Conservation (phyloP, 495 filamentous ascomycete species). For the Evernia prunastri region DNA sequence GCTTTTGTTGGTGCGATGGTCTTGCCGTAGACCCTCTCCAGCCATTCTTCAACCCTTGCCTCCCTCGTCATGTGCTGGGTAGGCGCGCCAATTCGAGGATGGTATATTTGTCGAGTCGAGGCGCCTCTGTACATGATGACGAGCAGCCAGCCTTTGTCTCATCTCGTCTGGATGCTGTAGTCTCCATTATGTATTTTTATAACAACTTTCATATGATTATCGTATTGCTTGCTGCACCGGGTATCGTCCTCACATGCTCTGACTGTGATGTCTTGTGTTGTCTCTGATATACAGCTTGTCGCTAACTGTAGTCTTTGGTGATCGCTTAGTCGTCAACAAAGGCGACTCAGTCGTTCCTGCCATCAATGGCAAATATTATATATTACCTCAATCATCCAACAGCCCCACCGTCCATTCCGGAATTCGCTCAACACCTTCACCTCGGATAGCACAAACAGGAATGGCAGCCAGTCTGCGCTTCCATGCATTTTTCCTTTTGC, state of each 20-base stretch:
- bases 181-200: not conserved
- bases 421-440: conserved; percentile 73
- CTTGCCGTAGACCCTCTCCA: not conserved
- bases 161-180: not conserved
- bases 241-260: not conserved
- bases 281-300: not conserved
- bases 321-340: not conserved
- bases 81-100: not conserved
- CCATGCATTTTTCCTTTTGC: conserved; percentile 61
- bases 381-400: conserved; percentile 42
- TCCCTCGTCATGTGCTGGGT: not conserved
- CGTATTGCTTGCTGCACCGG: not conserved
- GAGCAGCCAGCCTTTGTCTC: not conserved
- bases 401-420: conserved; percentile 70
- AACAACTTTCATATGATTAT: not conserved
- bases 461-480: conserved; percentile 58
- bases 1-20: not conserved
- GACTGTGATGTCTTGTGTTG: not conserved
- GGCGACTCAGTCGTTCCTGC: not conserved
- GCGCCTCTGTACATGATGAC: not conserved
- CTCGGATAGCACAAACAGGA: conserved; percentile 82
- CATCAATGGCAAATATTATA: not conserved
- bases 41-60: not conserved
- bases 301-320: not conserved
- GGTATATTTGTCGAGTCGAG: not conserved